Conservation (phyloP, 371 early-diverging fungal species). For the Blastocladiella emersonii region DNA sequence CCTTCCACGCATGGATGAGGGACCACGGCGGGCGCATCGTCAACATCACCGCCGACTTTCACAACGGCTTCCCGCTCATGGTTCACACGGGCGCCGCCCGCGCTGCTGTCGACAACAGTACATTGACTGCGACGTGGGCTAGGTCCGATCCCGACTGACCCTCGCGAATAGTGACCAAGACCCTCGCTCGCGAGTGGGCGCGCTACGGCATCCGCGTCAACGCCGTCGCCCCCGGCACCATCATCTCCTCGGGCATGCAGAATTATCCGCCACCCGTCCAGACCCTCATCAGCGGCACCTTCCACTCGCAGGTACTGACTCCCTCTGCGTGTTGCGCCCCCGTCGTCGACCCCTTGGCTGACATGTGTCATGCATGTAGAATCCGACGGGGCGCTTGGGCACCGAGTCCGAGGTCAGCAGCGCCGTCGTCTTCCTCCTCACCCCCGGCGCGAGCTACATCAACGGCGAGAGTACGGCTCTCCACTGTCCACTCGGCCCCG, state of each 20-base stretch:
- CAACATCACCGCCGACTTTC: slow-evolving; percentile 31
- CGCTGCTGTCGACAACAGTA: slow-evolving; percentile 16
- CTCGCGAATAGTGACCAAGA: slow-evolving; percentile 20
- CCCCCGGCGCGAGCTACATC: slow-evolving; percentile 29
- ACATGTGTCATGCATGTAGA: slow-evolving; percentile 10
- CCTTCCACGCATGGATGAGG: slow-evolving; percentile 23
- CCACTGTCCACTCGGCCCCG: too few species aligned
- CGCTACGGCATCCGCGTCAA: slow-evolving; percentile 32
- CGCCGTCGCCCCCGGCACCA: slow-evolving; percentile 40
- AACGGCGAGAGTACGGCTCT: slow-evolving; percentile 18
- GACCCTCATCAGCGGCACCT: slow-evolving; percentile 10
- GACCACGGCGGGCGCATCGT: slow-evolving; percentile 33
- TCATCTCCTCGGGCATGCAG: slow-evolving; percentile 33
- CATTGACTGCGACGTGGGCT: neutral
- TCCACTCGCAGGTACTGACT: slow-evolving; percentile 18
- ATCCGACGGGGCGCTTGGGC: slow-evolving; percentile 31
- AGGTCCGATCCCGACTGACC: too few species aligned
- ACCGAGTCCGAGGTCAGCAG: slow-evolving; percentile 35
- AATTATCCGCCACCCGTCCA: slow-evolving; percentile 28
- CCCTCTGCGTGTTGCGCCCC: neutral
- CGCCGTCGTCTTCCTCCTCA: slow-evolving; percentile 28
- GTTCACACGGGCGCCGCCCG: slow-evolving; percentile 22
- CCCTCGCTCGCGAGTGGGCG: slow-evolving; percentile 36
- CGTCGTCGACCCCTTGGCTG: too few species aligned
- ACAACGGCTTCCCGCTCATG: slow-evolving; percentile 20